Evolutionary conservation across 2,329 filamentous ascomycete species (phyloP).

Genomic region (Colletotrichum lupini): DNA sequence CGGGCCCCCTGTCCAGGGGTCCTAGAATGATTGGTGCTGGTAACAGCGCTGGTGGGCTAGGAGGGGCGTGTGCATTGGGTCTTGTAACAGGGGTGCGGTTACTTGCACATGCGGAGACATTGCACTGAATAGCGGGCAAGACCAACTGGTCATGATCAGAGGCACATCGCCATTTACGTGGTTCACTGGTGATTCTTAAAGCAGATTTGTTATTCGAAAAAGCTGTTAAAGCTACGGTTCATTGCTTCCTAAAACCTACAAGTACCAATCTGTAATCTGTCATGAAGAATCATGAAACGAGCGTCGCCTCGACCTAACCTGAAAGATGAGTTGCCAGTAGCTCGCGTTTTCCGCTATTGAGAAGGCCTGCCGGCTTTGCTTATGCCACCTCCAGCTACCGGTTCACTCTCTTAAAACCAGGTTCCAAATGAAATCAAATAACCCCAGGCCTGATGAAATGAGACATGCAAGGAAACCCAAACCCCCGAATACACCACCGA

Average conservation of each 20-base stretch:
- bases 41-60: constrained; percentile 12
- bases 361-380: background rate
- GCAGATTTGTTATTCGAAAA: background rate
- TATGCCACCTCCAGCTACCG: background rate
- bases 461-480: constrained; percentile 30
- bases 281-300: constrained; percentile 28
- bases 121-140: background rate
- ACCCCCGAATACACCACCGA: constrained; percentile 20
- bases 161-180: background rate
- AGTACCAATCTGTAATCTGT: constrained; percentile 37
- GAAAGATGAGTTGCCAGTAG: constrained; percentile 15
- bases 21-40: constrained; percentile 34
- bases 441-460: constrained; percentile 18
- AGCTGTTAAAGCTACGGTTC: constrained; percentile 3
- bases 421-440: constrained; percentile 26
- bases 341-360: constrained; percentile 2
- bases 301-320: constrained; percentile 29
- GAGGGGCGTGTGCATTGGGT: constrained; percentile 27
- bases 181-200: no score
- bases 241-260: constrained; percentile 34
- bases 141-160: background rate
- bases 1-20: constrained; percentile 29
- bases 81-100: constrained; percentile 15
- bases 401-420: constrained; percentile 9
- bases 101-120: background rate